Evolutionary conservation across 2,329 filamentous ascomycete species (phyloP).

Genomic region (Penicillium concentricum): DNA sequence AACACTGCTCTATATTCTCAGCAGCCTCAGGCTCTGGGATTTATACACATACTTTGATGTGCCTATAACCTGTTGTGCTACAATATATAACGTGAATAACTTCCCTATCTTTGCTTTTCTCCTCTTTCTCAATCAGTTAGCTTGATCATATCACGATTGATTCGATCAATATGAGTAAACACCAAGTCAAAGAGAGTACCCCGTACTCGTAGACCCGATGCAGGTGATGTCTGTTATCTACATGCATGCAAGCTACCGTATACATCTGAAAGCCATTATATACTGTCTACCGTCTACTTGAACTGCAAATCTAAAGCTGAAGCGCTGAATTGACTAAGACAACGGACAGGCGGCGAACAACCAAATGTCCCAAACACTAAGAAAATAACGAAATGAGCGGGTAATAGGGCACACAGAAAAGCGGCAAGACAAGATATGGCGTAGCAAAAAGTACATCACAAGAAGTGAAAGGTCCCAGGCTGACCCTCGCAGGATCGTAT

Average conservation of each 20-base stretch:
- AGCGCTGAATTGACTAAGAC: slow-evolving; percentile 31
- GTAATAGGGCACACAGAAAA: slow-evolving; percentile 32
- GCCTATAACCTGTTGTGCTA: neutral
- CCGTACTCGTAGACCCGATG: neutral
- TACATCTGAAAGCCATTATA: neutral
- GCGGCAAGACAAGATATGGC: slow-evolving; percentile 28
- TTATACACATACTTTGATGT: neutral
- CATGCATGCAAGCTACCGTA: neutral
- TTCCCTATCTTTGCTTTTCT: neutral
- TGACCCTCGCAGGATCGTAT: slow-evolving; percentile 20
- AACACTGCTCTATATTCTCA: neutral
- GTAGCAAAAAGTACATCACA: slow-evolving; percentile 32
- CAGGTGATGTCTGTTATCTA: neutral
- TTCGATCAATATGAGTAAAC: neutral
- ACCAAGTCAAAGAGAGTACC: neutral
- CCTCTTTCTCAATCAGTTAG: neutral
- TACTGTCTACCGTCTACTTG: slow-evolving; percentile 3
- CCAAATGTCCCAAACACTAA: slow-evolving; percentile 17
- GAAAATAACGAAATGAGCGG: slow-evolving; percentile 26
- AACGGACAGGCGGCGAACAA: slow-evolving; percentile 20
- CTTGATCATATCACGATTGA: neutral
- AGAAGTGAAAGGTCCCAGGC: slow-evolving; percentile 24
- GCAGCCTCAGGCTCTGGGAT: neutral
- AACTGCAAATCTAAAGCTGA: slow-evolving; percentile 17
- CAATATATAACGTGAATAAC: neutral